Evolutionary conservation across 768 basidiomycete species (phyloP).

Genomic region (Tricholoma hemisulphureum): DNA sequence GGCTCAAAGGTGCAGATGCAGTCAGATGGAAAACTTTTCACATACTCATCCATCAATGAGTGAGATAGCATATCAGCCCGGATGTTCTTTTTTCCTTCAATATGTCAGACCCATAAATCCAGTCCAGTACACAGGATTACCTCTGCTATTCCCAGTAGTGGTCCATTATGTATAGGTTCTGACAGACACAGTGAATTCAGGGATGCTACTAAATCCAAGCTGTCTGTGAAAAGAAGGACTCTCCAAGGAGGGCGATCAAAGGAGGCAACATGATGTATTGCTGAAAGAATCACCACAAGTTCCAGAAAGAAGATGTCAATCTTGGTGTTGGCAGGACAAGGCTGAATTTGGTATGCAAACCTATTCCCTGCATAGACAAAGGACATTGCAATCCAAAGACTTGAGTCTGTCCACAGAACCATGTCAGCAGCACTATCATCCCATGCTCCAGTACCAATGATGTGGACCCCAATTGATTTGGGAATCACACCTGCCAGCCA

Average conservation of each 20-base stretch:
- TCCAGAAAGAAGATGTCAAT: too few relatives aligned
- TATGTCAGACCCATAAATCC: constrained; percentile 18
- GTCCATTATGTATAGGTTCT: not conserved
- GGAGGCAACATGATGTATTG: constrained; percentile 2
- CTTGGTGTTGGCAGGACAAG: too few relatives aligned
- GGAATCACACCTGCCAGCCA: not conserved
- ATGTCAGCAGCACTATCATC: too few relatives aligned
- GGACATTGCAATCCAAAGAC: too few relatives aligned
- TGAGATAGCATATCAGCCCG: constrained; percentile 16
- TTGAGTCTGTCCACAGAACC: too few relatives aligned
- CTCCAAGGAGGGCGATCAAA: constrained; percentile 7
- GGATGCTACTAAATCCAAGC: constrained; percentile 11
- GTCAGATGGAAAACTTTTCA: constrained; percentile 10
- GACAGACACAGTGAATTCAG: constrained; percentile 7
- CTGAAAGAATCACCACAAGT: constrained; percentile 3
- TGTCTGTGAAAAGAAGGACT: constrained; percentile 16
- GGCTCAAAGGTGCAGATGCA: constrained; percentile 16
- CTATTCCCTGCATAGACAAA: too few relatives aligned
- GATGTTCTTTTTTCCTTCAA: constrained; percentile 15
- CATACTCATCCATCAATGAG: constrained; percentile 14
- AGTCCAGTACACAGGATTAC: constrained; percentile 14
- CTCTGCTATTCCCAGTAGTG: not conserved
- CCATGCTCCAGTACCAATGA: too few relatives aligned
- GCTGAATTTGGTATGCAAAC: too few relatives aligned
- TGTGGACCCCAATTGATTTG: too few relatives aligned